A percentile compares a stretch with the other conserved stretches of the same genome.
These are phyloP conservation scores for Lathyrus sativus DNA, from an alignment of 306 rosid species.

Conservation along the genomic window DNA sequence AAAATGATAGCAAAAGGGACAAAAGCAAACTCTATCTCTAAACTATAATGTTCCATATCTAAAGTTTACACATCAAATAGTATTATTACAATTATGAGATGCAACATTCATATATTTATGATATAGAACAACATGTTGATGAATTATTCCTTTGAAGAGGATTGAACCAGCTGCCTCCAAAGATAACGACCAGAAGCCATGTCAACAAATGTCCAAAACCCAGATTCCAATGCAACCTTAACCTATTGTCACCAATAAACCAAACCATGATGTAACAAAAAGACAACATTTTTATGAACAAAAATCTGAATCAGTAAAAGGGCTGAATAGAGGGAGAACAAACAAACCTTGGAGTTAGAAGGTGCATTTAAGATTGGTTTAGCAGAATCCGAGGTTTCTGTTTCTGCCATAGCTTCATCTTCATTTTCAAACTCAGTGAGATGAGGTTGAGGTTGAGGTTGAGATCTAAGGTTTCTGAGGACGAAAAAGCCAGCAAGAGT, in stretches of 20 bases:
- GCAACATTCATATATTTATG: background rate
- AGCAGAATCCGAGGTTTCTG: conserved; percentile 41
- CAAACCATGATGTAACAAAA: background rate
- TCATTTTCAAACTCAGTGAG: conserved; percentile 1
- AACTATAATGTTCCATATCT: background rate
- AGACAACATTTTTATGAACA: conserved; percentile 5
- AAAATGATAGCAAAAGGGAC: background rate
- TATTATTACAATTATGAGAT: conserved; percentile 1
- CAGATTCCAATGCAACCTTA: conserved; percentile 57
- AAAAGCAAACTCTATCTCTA: background rate
- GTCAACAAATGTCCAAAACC: conserved; percentile 81
- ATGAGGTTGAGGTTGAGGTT: conserved; percentile 25
- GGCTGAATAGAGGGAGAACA: background rate
- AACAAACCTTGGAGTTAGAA: conserved; percentile 34
- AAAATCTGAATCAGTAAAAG: background rate
- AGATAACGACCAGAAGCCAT: conserved; percentile 92
- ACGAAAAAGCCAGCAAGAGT: conserved; percentile 83
- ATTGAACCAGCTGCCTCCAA: conserved; percentile 67
- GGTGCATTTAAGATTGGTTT: conserved; percentile 12
- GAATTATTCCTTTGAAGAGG: conserved; percentile 43
- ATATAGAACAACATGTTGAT: background rate
- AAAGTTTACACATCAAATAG: background rate
- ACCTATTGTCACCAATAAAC: conserved; percentile 45
- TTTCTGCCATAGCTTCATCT: background rate
- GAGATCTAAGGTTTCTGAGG: conserved; percentile 71